Evolutionary conservation across 768 basidiomycete species (phyloP).

Genomic region (Boletus coccyginus): DNA sequence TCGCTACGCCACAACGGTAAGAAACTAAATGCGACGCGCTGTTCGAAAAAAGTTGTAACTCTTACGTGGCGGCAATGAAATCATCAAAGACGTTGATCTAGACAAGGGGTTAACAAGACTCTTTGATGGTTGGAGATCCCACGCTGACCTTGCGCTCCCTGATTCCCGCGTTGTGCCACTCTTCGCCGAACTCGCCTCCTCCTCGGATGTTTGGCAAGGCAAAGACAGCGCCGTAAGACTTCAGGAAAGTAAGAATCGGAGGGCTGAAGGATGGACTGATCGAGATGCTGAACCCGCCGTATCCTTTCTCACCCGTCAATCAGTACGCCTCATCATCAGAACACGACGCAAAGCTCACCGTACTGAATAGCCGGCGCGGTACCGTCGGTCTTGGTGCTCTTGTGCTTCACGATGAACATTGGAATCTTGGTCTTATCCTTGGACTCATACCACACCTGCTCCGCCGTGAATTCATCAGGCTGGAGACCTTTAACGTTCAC

Average conservation of each 20-base stretch:
- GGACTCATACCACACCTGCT: constrained; percentile 77
- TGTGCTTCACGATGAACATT: constrained; percentile 83
- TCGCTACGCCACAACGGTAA: constrained; percentile 40
- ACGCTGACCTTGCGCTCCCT: constrained; percentile 61
- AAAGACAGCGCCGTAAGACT: constrained; percentile 64
- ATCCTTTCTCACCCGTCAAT: constrained; percentile 42
- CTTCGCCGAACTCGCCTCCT: constrained; percentile 78
- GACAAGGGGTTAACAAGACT: constrained; percentile 1
- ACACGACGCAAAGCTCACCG: constrained; percentile 38
- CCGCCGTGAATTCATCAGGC: constrained; percentile 64
- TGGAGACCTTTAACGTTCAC: constrained; percentile 59
- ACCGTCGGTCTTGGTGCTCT: constrained; percentile 66
- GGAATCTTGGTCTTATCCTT: constrained; percentile 81
- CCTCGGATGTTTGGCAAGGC: constrained; percentile 63
- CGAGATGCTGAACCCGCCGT: constrained; percentile 78
- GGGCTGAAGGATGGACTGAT: constrained; percentile 73
- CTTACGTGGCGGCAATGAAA: constrained; percentile 78
- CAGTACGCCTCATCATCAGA: background rate
- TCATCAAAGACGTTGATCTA: constrained; percentile 78
- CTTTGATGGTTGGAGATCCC: background rate
- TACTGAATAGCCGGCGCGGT: constrained; percentile 77
- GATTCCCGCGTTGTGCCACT: constrained; percentile 77
- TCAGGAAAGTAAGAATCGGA: constrained; percentile 67
- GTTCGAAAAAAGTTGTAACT: background rate
- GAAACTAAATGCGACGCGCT: background rate